These are phyloP conservation scores for Aspergillus pseudotamarii DNA, from an alignment of 2,329 filamentous ascomycete genomes.

Conservation along the genomic window DNA sequence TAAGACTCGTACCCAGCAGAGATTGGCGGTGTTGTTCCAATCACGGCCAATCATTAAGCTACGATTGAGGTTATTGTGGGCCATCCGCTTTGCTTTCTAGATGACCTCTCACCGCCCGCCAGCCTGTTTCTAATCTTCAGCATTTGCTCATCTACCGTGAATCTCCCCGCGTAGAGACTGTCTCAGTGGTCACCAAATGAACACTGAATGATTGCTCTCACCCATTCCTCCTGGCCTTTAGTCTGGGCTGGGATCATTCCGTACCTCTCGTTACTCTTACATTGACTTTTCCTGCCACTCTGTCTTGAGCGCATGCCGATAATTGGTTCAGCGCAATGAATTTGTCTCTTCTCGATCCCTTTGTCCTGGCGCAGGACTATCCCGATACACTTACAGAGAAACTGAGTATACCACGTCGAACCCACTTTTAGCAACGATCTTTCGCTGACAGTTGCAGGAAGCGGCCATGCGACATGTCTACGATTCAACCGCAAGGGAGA, in stretches of 20 bases:
- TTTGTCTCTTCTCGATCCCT: slow-evolving; percentile 71
- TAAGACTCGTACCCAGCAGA: slow-evolving; percentile 10
- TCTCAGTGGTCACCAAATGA: slow-evolving; percentile 11
- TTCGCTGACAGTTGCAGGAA: slow-evolving; percentile 46
- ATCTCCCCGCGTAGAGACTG: slow-evolving; percentile 13
- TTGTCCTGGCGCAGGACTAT: slow-evolving; percentile 77
- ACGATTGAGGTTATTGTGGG: neutral
- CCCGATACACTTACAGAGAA: slow-evolving; percentile 87
- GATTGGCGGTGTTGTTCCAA: neutral
- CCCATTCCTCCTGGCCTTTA: slow-evolving; percentile 26
- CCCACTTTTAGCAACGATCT: neutral
- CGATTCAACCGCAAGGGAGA: slow-evolving; percentile 95
- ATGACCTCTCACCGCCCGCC: slow-evolving; percentile 25
- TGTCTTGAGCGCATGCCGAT: neutral
- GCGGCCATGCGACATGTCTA: slow-evolving; percentile 66
- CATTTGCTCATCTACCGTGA: slow-evolving; percentile 4
- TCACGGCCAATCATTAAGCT: slow-evolving; percentile 10
- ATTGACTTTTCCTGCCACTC: slow-evolving; percentile 3
- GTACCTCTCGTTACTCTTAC: slow-evolving; percentile 3
- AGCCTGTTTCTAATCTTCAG: slow-evolving; percentile 13
- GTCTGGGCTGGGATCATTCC: slow-evolving; percentile 26
- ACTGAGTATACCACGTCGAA: slow-evolving; percentile 61
- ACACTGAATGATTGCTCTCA: slow-evolving; percentile 30
- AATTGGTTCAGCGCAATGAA: slow-evolving; percentile 58
- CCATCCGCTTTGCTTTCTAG: slow-evolving; percentile 19